Base-by-base conservation (phyloP, 257 asterid genomes). In the Capsicum pubescens region DNA sequence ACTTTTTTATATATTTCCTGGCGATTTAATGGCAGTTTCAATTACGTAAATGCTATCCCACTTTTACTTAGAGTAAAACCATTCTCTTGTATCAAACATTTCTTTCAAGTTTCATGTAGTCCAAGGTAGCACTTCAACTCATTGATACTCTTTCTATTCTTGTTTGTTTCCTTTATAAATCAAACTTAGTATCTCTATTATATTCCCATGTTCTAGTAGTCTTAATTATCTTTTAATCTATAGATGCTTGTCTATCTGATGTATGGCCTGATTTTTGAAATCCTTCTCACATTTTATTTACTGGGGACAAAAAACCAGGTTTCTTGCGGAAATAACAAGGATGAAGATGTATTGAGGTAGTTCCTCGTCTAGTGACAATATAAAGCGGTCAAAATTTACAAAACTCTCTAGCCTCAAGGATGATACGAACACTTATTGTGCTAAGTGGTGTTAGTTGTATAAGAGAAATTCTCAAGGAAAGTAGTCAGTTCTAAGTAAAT, bases 41-140 rank as follows among this genome's bases (percentile, higher is more conserved):
- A 17, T 71, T n/a, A 44, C 9, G n/a, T 48, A 72, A 19, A 48
- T 46, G 36, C 26, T 48, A 44, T 44, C 9, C 56, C 36, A 44
- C 36, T 55, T 70, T 70, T 19, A 10, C 79, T 71, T 71, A 46
- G 79, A 71, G 80, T 46, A 46, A 71, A 11, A 11, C 46, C 1
- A 42, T n/a, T 46, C 39, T 46, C 42, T 72, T 72, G 58, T 72
- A 46, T 48, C 36, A 19, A 72, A 72, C 80, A n/a, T 72, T 72
- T 72, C n/a, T 72, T 72, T 72, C 42, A 5, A 26, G 59, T 72
- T 72, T 26, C 58, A 17, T 72, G 59, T 11, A 72, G 56, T 72
- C 4, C 19, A 12, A 72, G 3, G n/a, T 39, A 17, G 16, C 46
- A 46, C 39, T 72, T 46, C 59, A 17, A 9, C 80, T 72, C 17